Evolutionary conservation across 768 basidiomycete species (phyloP).

Genomic region (Amanita molliuscula): DNA sequence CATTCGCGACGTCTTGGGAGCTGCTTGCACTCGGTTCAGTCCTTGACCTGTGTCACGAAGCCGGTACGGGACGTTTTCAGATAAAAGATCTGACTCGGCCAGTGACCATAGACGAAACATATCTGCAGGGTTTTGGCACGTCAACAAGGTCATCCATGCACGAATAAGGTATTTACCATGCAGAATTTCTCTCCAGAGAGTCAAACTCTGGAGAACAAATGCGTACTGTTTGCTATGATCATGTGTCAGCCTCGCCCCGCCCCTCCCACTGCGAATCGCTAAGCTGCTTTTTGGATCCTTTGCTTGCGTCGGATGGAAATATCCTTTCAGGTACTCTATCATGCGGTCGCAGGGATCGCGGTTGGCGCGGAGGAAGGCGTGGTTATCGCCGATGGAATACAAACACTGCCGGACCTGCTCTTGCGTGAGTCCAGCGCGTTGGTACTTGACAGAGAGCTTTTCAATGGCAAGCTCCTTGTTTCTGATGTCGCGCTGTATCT

Average conservation of each 20-base stretch:
- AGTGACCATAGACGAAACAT: slow-evolving; percentile 86
- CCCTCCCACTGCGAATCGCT: slow-evolving; percentile 73
- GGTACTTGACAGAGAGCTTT: slow-evolving; percentile 53
- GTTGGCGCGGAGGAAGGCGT: slow-evolving; percentile 78
- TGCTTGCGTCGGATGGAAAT: slow-evolving; percentile 67
- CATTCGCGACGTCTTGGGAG: slow-evolving; percentile 84
- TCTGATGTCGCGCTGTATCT: slow-evolving; percentile 80
- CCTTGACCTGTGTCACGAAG: slow-evolving; percentile 85
- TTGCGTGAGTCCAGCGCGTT: slow-evolving; percentile 44
- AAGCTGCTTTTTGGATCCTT: slow-evolving; percentile 56
- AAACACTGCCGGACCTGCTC: slow-evolving; percentile 69
- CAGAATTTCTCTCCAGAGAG: slow-evolving; percentile 78
- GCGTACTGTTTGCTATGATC: slow-evolving; percentile 81
- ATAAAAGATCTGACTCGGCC: slow-evolving; percentile 74
- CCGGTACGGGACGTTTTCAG: slow-evolving; percentile 64
- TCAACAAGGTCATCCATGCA: background rate
- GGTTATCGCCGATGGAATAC: slow-evolving; percentile 86
- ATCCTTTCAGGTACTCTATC: slow-evolving; percentile 65
- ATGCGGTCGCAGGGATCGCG: slow-evolving; percentile 84
- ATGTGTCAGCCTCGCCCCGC: slow-evolving; percentile 73
- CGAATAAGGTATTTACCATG: slow-evolving; percentile 42
- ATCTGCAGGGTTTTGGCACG: slow-evolving; percentile 29
- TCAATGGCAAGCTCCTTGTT: slow-evolving; percentile 81
- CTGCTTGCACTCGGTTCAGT: slow-evolving; percentile 79
- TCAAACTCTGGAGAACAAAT: slow-evolving; percentile 79